These are phyloP conservation scores for Boletus insuetus DNA, from an alignment of 768 basidiomycete species.

Conservation along the genomic window DNA sequence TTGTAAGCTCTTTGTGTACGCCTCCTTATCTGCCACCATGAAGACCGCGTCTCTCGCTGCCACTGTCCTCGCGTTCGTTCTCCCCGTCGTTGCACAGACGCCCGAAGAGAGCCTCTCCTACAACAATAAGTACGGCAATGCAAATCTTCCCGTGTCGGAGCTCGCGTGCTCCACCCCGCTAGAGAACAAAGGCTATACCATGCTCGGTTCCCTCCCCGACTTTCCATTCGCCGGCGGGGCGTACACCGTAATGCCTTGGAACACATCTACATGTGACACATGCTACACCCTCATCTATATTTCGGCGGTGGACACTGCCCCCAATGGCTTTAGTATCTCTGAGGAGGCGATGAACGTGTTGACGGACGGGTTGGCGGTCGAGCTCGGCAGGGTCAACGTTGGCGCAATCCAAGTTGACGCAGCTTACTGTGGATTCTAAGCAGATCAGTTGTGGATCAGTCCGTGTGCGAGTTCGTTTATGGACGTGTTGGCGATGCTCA, in stretches of 20 bases:
- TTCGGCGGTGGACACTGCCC: conserved; percentile 29
- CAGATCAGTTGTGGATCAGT: not conserved
- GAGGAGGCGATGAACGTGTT: conserved; percentile 53
- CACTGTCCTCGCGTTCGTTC: conserved; percentile 10
- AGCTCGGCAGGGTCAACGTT: conserved; percentile 48
- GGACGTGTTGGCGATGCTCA: not conserved
- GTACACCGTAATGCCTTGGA: conserved; percentile 29
- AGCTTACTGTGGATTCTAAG: conserved; percentile 44
- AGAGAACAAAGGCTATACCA: conserved; percentile 29
- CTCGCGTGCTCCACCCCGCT: conserved; percentile 37
- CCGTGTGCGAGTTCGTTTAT: not conserved
- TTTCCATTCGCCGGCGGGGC: conserved; percentile 36
- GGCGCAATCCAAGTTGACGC: conserved; percentile 40
- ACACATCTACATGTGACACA: conserved; percentile 32
- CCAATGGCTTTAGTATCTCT: conserved; percentile 43
- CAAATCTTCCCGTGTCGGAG: conserved; percentile 9
- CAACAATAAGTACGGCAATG: conserved; percentile 32
- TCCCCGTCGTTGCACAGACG: conserved; percentile 17
- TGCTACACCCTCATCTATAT: conserved; percentile 31
- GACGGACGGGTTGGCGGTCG: conserved; percentile 45
- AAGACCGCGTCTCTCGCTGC: conserved; percentile 19
- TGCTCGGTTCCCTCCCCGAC: conserved; percentile 30
- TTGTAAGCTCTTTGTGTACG: not conserved
- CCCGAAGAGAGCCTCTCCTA: conserved; percentile 21
- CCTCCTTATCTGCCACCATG: conserved; percentile 14